Evolutionary conservation across 1,284 basidiomycete species (phyloP), one percentile per base, ranked within the genome.

Genomic region (Entoloma clypeatum): DNA sequence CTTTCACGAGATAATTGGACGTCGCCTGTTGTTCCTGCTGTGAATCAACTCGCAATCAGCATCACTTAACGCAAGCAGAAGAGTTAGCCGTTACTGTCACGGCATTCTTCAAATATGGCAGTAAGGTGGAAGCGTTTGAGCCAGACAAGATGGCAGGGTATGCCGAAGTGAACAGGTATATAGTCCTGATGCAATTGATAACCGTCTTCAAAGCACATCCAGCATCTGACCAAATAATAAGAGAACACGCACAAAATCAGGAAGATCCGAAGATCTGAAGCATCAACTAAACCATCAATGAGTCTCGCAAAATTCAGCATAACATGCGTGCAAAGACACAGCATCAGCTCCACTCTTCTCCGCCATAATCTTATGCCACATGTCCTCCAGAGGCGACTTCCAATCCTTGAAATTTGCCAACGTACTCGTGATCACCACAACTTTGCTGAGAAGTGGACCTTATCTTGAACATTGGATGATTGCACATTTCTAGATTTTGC

Each of bases 281-380:
- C 86, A 62, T 94, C 93, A 4, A 94, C 88, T 11, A 98, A 69
- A 9, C 81, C 81, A 57, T 92, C 87, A 39, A 97, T 90, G 50
- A 98, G 77, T 75, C 54, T 93, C 89, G 49, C n/a, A n/a, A n/a
- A n/a, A n/a, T n/a, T n/a, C n/a, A n/a, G n/a, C n/a, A n/a, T n/a
- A n/a, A n/a, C n/a, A n/a, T n/a, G n/a, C n/a, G n/a, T n/a, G n/a
- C n/a, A n/a, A n/a, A n/a, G n/a, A n/a, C n/a, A n/a, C n/a, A n/a
- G n/a, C n/a, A 11, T 82, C 77, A 21, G 59, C 63, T n/a, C n/a
- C n/a, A n/a, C n/a, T n/a, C n/a, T n/a, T n/a, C n/a, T n/a, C n/a
- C n/a, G n/a, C n/a, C n/a, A n/a, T n/a, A n/a, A n/a, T n/a, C n/a
- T n/a, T n/a, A n/a, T n/a, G n/a, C n/a, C n/a, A n/a, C n/a, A n/a